Evolutionary conservation across 2,329 filamentous ascomycete species (phyloP).

Genomic region (Colletotrichum chrysophilum): DNA sequence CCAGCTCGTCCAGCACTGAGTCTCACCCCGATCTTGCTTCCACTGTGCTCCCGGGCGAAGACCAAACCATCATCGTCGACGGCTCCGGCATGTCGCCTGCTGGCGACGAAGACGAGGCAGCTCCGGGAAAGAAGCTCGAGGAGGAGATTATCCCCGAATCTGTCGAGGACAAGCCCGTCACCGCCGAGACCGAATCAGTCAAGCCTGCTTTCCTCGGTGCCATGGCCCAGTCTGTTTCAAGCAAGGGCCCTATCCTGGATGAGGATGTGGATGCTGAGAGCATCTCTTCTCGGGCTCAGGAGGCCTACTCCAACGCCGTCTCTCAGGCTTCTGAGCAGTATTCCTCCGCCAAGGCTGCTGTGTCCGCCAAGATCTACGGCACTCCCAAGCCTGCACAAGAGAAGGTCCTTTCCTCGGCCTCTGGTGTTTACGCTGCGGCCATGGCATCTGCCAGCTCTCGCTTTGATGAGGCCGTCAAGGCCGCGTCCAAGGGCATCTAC

Average conservation of each 20-base stretch:
- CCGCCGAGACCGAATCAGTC: slow-evolving; percentile 35
- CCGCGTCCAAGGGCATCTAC: slow-evolving; percentile 55
- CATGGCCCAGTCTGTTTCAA: slow-evolving; percentile 54
- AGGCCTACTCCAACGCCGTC: slow-evolving; percentile 69
- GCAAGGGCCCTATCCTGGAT: slow-evolving; percentile 54
- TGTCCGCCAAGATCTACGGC: slow-evolving; percentile 72
- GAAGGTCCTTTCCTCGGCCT: slow-evolving; percentile 71
- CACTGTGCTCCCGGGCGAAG: slow-evolving; percentile 17
- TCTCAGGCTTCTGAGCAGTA: slow-evolving; percentile 72
- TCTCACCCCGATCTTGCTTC: slow-evolving; percentile 19
- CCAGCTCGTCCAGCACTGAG: background rate
- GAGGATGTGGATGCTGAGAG: slow-evolving; percentile 45
- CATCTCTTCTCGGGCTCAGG: slow-evolving; percentile 51
- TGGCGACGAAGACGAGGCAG: slow-evolving; percentile 13
- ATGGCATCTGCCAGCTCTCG: slow-evolving; percentile 65
- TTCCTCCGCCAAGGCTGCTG: slow-evolving; percentile 68
- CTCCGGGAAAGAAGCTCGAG: slow-evolving; percentile 20
- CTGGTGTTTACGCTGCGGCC: slow-evolving; percentile 71
- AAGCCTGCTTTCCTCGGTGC: slow-evolving; percentile 57
- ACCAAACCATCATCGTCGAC: slow-evolving; percentile 20
- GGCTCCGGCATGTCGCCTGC: slow-evolving; percentile 26
- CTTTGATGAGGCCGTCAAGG: slow-evolving; percentile 59
- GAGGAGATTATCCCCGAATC: slow-evolving; percentile 29
- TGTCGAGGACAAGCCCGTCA: slow-evolving; percentile 31
- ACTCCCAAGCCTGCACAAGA: slow-evolving; percentile 66